Evolutionary conservation across 2,329 filamentous ascomycete genomes (phyloP).

Genomic region (Fusarium metavorans): DNA sequence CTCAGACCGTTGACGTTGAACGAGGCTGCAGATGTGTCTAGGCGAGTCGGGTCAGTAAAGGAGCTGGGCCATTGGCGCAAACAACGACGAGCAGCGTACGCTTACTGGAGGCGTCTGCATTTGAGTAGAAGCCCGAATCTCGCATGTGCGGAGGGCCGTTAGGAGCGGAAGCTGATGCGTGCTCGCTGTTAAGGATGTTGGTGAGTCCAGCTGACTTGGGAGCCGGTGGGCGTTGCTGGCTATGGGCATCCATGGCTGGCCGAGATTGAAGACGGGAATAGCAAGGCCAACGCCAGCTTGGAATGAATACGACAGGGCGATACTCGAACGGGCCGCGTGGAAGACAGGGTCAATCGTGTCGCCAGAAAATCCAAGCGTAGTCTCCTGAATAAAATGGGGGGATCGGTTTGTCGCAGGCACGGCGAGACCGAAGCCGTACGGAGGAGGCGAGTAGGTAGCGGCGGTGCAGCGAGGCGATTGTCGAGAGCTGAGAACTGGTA

Average conservation of each 20-base stretch:
- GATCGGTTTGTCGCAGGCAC: conserved; percentile 13
- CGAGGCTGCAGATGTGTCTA: conserved; percentile 56
- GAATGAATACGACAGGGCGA: neutral
- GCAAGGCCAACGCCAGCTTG: conserved; percentile 10
- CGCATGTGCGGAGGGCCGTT: conserved; percentile 51
- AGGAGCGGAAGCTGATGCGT: conserved; percentile 39
- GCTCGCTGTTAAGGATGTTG: conserved; percentile 56
- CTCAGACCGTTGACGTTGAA: conserved; percentile 54
- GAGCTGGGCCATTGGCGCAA: conserved; percentile 18
- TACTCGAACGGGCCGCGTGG: conserved; percentile 14
- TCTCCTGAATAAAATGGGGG: conserved; percentile 14
- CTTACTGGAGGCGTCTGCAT: conserved; percentile 57
- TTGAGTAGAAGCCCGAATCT: conserved; percentile 60
- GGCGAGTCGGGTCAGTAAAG: conserved; percentile 30
- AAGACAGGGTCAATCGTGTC: conserved; percentile 12
- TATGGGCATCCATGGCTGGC: conserved; percentile 45
- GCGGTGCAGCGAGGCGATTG: conserved; percentile 14
- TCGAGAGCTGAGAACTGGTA: conserved; percentile 8
- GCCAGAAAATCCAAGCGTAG: conserved; percentile 9
- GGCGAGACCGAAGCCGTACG: conserved; percentile 9
- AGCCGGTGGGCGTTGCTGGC: conserved; percentile 44
- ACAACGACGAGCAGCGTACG: conserved; percentile 48
- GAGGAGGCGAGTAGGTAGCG: conserved; percentile 11
- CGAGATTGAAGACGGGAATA: conserved; percentile 13
- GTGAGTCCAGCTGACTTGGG: conserved; percentile 53